A percentile compares a stretch with the other conserved stretches of the same genome.
Conservation (phyloP, 2,329 filamentous ascomycete genomes). For the Mycosphaerella sp. region DNA sequence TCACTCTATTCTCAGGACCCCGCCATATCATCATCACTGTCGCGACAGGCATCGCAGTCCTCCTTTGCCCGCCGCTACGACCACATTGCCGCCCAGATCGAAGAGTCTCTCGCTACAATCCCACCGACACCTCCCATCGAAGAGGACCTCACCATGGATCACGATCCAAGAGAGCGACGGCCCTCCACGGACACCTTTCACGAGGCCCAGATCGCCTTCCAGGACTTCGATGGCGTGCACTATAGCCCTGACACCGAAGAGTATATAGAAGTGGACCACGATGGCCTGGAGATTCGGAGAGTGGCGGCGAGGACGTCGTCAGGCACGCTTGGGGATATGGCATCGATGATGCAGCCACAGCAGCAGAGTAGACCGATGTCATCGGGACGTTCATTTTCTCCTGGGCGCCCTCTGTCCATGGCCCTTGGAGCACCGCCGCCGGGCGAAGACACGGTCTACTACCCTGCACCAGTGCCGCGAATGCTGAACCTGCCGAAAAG, state of each 20-base stretch:
- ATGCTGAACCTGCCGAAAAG: slow-evolving; percentile 90
- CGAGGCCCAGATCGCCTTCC: slow-evolving; percentile 62
- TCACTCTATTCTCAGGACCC: slow-evolving; percentile 21
- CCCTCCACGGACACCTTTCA: slow-evolving; percentile 57
- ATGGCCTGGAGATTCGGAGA: slow-evolving; percentile 32
- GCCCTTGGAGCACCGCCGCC: slow-evolving; percentile 50
- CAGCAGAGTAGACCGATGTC: slow-evolving; percentile 13
- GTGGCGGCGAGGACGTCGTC: slow-evolving; percentile 31
- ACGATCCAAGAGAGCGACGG: slow-evolving; percentile 38
- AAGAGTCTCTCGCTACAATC: slow-evolving; percentile 26
- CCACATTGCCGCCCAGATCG: slow-evolving; percentile 29
- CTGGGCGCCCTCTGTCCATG: slow-evolving; percentile 29
- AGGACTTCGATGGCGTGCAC: slow-evolving; percentile 76
- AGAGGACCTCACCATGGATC: slow-evolving; percentile 20
- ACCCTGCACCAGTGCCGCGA: slow-evolving; percentile 87
- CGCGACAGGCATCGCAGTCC: slow-evolving; percentile 21
- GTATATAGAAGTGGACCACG: slow-evolving; percentile 30
- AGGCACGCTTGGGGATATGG: slow-evolving; percentile 26
- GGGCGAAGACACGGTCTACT: slow-evolving; percentile 81
- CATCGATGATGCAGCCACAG: slow-evolving; percentile 28
- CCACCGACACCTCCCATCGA: slow-evolving; percentile 24
- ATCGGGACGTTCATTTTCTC: slow-evolving; percentile 47
- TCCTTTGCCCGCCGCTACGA: slow-evolving; percentile 30
- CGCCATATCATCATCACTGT: slow-evolving; percentile 15
- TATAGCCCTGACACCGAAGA: slow-evolving; percentile 52